Evolutionary conservation across 371 early-diverging fungal species (phyloP).

Genomic region (Syncephalastrum racemosum): DNA sequence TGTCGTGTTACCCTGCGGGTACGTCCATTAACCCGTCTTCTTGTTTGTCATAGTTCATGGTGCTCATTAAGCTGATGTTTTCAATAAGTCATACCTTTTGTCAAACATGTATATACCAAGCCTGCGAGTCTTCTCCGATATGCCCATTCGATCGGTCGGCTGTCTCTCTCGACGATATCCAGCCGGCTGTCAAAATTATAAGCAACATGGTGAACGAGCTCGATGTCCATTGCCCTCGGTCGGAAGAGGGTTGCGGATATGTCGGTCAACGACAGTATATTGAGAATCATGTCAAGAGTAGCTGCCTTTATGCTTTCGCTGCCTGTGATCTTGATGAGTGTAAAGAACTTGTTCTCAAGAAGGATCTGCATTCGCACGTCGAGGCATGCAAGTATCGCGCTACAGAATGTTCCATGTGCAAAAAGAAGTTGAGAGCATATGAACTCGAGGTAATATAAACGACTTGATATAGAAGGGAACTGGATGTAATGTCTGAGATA

Average conservation of each 20-base stretch:
- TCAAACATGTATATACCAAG: conserved; percentile 57
- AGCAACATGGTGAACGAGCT: conserved; percentile 73
- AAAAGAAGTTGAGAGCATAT: conserved; percentile 45
- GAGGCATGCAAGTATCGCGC: conserved; percentile 58
- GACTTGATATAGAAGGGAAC: not conserved
- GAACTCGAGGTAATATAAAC: conserved; percentile 42
- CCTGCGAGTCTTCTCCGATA: conserved; percentile 47
- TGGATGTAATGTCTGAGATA: conserved; percentile 8
- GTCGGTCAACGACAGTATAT: conserved; percentile 62
- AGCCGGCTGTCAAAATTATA: conserved; percentile 65
- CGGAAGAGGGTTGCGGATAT: conserved; percentile 57
- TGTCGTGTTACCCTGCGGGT: conserved; percentile 53
- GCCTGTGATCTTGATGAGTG: conserved; percentile 64
- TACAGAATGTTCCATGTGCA: conserved; percentile 65
- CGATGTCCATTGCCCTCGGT: conserved; percentile 57
- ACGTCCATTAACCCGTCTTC: conserved; percentile 11
- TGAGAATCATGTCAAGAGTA: conserved; percentile 53
- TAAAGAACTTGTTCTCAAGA: conserved; percentile 53
- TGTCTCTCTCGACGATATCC: conserved; percentile 38
- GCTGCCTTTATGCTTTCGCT: conserved; percentile 58
- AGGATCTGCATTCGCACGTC: conserved; percentile 55
- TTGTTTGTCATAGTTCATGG: not conserved
- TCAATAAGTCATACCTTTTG: conserved; percentile 69
- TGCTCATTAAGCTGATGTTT: not conserved
- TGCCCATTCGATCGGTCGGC: conserved; percentile 69